Conservation (phyloP, 805 yeast species). For the Yueomyces sinensis region DNA sequence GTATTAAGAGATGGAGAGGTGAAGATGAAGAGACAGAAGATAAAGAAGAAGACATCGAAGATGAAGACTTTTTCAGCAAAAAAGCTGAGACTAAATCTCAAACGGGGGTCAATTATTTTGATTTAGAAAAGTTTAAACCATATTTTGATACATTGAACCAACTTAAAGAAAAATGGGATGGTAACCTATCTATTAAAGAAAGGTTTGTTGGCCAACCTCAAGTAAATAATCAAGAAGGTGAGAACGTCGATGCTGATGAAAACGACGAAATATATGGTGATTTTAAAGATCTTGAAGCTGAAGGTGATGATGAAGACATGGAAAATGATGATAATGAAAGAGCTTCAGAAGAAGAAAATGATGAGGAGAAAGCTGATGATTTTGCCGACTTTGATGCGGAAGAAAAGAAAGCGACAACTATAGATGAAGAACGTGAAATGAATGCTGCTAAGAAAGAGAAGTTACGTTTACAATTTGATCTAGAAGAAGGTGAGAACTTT, state of each 20-base stretch:
- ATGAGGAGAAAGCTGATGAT: conserved; percentile 17
- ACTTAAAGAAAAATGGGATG: conserved; percentile 21
- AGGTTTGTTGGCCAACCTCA: conserved; percentile 21
- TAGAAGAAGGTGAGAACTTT: conserved; percentile 48
- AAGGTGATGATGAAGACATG: conserved; percentile 4
- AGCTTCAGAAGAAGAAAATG: conserved; percentile 1
- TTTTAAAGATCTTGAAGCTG: conserved; percentile 6
- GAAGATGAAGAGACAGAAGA: conserved; percentile 34
- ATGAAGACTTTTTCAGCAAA: conserved; percentile 38
- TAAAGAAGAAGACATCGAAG: conserved; percentile 27
- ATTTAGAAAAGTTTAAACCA: conserved; percentile 23
- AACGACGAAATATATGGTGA: conserved; percentile 19
- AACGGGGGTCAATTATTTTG: conserved; percentile 4
- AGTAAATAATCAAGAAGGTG: conserved; percentile 19
- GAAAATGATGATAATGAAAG: conserved; percentile 3
- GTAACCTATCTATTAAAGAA: conserved; percentile 15
- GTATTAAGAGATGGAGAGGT: conserved; percentile 54
- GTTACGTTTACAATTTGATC: conserved; percentile 75
- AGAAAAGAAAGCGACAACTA: conserved; percentile 31
- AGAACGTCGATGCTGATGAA: conserved; percentile 16
- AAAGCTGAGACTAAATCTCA: conserved; percentile 24
- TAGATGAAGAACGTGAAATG: conserved; percentile 62
- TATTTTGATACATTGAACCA: conserved; percentile 23
- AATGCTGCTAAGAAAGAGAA: conserved; percentile 87
- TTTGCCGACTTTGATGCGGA: conserved; percentile 30